These are phyloP conservation scores for Solanum chiquidenum DNA, from an alignment of 257 asterid genomes.

Conservation along the genomic window DNA sequence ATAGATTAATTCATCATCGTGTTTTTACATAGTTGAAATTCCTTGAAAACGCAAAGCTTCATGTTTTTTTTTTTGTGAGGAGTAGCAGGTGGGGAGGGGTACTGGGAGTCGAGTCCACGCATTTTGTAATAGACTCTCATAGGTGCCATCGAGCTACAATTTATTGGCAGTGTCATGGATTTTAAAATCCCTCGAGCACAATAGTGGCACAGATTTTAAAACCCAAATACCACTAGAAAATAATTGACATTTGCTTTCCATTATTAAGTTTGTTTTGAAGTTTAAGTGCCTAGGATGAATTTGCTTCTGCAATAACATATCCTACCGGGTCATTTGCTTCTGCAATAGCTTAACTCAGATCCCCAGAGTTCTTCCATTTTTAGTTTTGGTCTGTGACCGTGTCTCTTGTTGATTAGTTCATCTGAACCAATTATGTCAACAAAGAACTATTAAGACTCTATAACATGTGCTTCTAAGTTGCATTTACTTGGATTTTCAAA, in stretches of 20 bases:
- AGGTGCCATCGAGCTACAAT: background rate
- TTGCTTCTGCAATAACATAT: background rate
- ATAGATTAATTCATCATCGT: background rate
- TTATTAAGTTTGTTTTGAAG: background rate
- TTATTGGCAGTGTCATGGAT: background rate
- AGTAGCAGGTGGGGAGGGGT: background rate
- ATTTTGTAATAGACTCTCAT: background rate
- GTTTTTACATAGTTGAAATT: background rate
- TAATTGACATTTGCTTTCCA: background rate
- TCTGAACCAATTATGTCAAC: background rate
- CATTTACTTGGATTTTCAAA: background rate
- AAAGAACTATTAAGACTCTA: background rate
- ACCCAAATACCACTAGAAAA: background rate
- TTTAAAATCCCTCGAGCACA: background rate
- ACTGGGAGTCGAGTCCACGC: background rate
- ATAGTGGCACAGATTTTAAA: background rate
- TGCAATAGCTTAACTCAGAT: background rate
- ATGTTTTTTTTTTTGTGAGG: background rate
- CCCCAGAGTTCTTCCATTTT: background rate
- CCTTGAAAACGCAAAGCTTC: background rate
- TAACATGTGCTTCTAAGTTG: background rate
- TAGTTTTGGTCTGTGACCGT: background rate
- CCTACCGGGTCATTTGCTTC: background rate
- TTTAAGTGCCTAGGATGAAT: background rate
- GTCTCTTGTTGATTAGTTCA: background rate